phyloP scores from a whole-genome alignment of 2,329 filamentous ascomycete genomes.

The Sporothrix luriei region DNA sequence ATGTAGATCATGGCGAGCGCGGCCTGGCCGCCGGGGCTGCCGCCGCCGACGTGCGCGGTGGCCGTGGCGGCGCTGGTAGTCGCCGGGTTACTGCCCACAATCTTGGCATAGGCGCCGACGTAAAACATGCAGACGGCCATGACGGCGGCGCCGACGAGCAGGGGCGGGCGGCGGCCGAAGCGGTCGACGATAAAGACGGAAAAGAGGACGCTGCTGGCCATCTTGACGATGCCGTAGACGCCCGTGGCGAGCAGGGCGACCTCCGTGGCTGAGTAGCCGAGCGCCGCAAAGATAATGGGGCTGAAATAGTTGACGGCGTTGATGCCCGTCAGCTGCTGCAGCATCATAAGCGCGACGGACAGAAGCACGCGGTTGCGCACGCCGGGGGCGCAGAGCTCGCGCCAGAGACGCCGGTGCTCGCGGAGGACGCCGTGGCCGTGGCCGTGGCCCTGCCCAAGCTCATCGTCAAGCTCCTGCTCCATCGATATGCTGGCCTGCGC shows the following conservation, averaged over 20 bases:
- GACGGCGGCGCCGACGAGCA: conserved; percentile 38
- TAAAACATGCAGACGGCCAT: conserved; percentile 43
- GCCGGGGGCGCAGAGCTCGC: conserved; percentile 39
- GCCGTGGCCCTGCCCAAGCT: too few species aligned
- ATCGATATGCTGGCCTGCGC: conserved; percentile 42
- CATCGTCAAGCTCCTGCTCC: conserved; percentile 27
- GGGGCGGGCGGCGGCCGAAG: conserved; percentile 37
- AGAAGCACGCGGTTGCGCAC: conserved; percentile 26
- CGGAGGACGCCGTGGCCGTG: conserved; percentile 26
- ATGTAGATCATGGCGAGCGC: conserved; percentile 41
- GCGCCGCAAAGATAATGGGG: conserved; percentile 64
- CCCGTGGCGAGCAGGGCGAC: conserved; percentile 64
- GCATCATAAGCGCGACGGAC: conserved; percentile 25
- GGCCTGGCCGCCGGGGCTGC: conserved; percentile 31
- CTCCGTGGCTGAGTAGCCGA: conserved; percentile 62
- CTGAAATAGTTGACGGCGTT: conserved; percentile 68
- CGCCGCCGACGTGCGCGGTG: conserved; percentile 11
- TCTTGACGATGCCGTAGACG: conserved; percentile 44
- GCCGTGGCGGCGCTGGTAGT: too few species aligned
- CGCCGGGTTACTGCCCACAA: conserved; percentile 30
- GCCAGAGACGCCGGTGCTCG: conserved; percentile 15
- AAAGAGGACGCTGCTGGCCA: conserved; percentile 36
- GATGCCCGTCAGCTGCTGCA: conserved; percentile 73
- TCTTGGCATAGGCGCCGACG: conserved; percentile 38
- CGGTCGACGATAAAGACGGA: conserved; percentile 37